These are phyloP conservation scores for Graphiopsis chlorocephala DNA, from an alignment of 2,329 filamentous ascomycete species.

Conservation along the genomic window DNA sequence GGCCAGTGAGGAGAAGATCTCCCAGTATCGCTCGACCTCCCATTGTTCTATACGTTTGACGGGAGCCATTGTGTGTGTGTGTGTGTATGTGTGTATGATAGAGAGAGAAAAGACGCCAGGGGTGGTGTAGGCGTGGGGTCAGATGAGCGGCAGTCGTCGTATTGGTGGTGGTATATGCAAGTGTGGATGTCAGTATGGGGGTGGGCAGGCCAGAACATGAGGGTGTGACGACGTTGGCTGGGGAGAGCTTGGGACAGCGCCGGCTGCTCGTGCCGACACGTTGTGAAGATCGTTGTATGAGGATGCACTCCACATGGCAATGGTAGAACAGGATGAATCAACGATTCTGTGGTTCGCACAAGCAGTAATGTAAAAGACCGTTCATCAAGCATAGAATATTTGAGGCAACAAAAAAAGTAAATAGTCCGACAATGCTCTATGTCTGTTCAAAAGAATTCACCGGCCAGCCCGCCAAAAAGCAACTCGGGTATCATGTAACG, in stretches of 20 bases:
- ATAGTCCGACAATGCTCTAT: background rate
- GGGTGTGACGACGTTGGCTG: conserved; percentile 8
- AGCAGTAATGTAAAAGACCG: background rate
- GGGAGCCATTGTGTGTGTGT: conserved; percentile 27
- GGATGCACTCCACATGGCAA: background rate
- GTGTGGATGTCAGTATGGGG: background rate
- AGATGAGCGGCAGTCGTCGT: background rate
- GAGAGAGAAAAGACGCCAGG: background rate
- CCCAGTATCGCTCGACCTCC: conserved; percentile 77
- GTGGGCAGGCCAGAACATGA: conserved; percentile 10
- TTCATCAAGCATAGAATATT: background rate
- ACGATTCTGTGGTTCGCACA: background rate
- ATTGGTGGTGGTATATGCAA: background rate
- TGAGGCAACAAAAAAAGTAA: background rate
- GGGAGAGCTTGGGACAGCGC: conserved; percentile 1
- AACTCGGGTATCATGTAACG: conserved; percentile 11
- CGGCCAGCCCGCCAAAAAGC: background rate
- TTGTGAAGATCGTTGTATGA: conserved; percentile 1
- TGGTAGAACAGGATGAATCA: background rate
- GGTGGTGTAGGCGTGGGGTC: background rate
- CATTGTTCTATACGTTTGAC: conserved; percentile 64
- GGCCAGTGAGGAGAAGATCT: conserved; percentile 69
- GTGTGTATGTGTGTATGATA: background rate
- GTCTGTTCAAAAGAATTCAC: background rate
- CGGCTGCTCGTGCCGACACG: conserved; percentile 7